Evolutionary conservation across 2,329 filamentous ascomycete species (phyloP).

Genomic region (Ascochyta lentis): DNA sequence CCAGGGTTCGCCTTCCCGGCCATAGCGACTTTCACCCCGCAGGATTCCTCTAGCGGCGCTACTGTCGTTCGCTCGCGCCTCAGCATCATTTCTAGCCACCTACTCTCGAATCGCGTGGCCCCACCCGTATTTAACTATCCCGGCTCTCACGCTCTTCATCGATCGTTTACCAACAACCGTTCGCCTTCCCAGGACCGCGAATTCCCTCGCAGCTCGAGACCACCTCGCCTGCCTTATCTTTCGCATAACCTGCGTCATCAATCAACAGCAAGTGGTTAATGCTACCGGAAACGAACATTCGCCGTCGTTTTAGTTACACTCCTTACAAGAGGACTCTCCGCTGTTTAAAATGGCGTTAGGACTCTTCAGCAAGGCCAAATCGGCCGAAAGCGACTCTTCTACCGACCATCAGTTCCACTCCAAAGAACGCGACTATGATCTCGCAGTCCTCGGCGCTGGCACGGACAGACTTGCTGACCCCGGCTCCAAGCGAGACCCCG

Average conservation of each 20-base stretch:
- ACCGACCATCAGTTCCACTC: conserved; percentile 23
- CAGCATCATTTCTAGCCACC: conserved; percentile 19
- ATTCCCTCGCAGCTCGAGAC: conserved; percentile 2
- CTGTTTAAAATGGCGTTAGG: conserved; percentile 61
- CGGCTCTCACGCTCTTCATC: not conserved
- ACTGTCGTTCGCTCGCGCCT: conserved; percentile 19
- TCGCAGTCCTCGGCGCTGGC: conserved; percentile 34
- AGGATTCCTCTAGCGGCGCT: conserved; percentile 22
- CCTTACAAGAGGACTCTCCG: conserved; percentile 54
- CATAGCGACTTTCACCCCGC: conserved; percentile 28
- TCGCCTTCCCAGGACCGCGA: conserved; percentile 1
- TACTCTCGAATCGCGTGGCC: conserved; percentile 2
- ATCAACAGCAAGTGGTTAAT: conserved; percentile 45
- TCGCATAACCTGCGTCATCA: not conserved
- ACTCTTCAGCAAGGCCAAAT: conserved; percentile 32
- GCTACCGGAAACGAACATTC: conserved; percentile 42
- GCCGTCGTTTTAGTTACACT: conserved; percentile 48
- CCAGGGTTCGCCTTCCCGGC: conserved; percentile 23
- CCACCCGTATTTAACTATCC: conserved; percentile 16
- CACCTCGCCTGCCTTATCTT: conserved; percentile 1
- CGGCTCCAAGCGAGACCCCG: conserved; percentile 31
- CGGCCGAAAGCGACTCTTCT: conserved; percentile 22
- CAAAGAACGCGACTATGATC: conserved; percentile 34
- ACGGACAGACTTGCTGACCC: conserved; percentile 50
- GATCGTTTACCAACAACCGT: not conserved